Evolutionary conservation across 768 basidiomycete species (phyloP).

Genomic region (Austroboletus eburneus): DNA sequence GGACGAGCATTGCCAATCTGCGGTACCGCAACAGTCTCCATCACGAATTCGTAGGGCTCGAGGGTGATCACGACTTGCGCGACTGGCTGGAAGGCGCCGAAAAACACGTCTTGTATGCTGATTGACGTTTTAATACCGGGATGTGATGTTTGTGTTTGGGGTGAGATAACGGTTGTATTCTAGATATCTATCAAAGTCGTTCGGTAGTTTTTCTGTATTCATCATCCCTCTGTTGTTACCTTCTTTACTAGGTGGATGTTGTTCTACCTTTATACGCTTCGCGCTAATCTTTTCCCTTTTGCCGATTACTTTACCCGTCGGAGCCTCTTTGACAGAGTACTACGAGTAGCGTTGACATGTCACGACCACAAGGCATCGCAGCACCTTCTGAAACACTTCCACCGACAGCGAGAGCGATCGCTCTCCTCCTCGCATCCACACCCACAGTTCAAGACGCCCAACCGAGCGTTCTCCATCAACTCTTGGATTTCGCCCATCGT

Average conservation of each 20-base stretch:
- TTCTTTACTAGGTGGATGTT: conserved; percentile 1
- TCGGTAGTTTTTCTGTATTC: conserved; percentile 11
- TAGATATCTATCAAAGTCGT: conserved; percentile 26
- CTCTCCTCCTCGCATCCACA: conserved; percentile 76
- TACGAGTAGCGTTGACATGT: conserved; percentile 29
- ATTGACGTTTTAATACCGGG: conserved; percentile 35
- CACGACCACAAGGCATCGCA: conserved; percentile 33
- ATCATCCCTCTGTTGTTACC: background rate
- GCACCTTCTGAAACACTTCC: conserved; percentile 60
- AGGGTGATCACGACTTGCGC: conserved; percentile 58
- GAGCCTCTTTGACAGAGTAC: background rate
- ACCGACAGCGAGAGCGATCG: conserved; percentile 81
- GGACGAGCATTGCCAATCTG: conserved; percentile 63
- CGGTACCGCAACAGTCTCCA: conserved; percentile 72
- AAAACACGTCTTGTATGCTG: conserved; percentile 80
- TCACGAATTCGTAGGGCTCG: conserved; percentile 60
- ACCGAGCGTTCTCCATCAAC: conserved; percentile 80
- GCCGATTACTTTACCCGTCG: background rate
- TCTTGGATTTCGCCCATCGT: conserved; percentile 82
- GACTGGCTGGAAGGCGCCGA: conserved; percentile 77
- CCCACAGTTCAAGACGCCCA: conserved; percentile 84
- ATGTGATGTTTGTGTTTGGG: conserved; percentile 5
- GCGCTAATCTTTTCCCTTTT: conserved; percentile 13
- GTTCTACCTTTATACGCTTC: conserved; percentile 1
- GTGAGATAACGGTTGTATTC: conserved; percentile 22